These are phyloP conservation scores for Psilocybe cubensis DNA, from an alignment of 768 basidiomycete species.

Conservation along the genomic window DNA sequence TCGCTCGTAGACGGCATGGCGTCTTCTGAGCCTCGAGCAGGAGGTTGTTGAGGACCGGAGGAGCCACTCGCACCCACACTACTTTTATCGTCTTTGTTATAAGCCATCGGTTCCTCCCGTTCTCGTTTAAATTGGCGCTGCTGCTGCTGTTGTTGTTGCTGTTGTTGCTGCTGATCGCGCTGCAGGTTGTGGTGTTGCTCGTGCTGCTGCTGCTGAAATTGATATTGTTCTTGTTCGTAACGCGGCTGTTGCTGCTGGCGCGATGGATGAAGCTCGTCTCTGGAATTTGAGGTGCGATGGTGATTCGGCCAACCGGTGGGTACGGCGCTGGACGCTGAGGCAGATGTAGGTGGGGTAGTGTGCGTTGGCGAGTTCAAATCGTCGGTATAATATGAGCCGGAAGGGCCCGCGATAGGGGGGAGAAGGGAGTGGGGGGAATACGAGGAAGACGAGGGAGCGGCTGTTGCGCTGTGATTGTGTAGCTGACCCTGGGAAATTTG, in stretches of 20 bases:
- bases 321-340: slow-evolving; percentile 7
- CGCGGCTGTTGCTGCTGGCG: slow-evolving; percentile 19
- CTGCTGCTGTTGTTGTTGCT: slow-evolving; percentile 3
- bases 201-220: slow-evolving; percentile 25
- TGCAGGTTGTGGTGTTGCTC: slow-evolving; percentile 14
- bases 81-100: slow-evolving; percentile 14
- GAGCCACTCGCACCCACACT: neutral
- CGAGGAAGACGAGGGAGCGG: neutral
- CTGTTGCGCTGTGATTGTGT: neutral
- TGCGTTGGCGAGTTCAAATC: slow-evolving; percentile 24
- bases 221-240: slow-evolving; percentile 26
- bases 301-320: slow-evolving; percentile 24
- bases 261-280: slow-evolving; percentile 42
- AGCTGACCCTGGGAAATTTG: neutral
- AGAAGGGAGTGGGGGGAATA: slow-evolving; percentile 13
- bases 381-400: slow-evolving; percentile 18
- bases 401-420: slow-evolving; percentile 12
- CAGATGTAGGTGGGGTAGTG: slow-evolving; percentile 28
- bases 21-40: slow-evolving; percentile 49
- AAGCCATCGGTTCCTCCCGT: slow-evolving; percentile 11
- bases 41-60: neutral
- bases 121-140: slow-evolving; percentile 32
- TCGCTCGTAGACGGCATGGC: slow-evolving; percentile 87
- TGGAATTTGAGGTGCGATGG: slow-evolving; percentile 42
- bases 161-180: neutral